Base-by-base conservation (phyloP, 2,329 filamentous ascomycete species). In the Exophiala xenobiotica region DNA sequence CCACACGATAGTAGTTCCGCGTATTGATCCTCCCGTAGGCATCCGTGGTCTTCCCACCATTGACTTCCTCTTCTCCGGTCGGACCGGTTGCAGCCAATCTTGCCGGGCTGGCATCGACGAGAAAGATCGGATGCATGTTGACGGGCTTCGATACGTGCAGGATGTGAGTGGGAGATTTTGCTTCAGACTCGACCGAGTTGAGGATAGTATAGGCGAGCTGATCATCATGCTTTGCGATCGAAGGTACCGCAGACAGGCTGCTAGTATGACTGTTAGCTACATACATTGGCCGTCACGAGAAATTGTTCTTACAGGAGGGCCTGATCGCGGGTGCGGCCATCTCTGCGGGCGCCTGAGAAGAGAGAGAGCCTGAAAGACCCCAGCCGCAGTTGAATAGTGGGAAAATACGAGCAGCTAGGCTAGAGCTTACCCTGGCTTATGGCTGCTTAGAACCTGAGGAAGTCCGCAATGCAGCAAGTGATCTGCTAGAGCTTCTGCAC, bases 1-100 rank as follows among this genome's bases (percentile, higher is more conserved):
- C 90, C 90, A 97, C 51, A 95, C 84, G 16, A 99, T 87, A 0
- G 92, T 97, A 27, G 93, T 99, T 62, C 93, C 93, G 69, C 95
- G 90, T 27, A 81, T 85, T 49, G 88, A 95, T 55, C 93, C 93
- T 56, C 93, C 93, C 0, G 91, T 99, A 19, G 88, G 82, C 42
- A 97, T 90, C 63, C 90, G 83, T 43, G 88, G 86, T 1, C 90
- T 83, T 31, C 92, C 93, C 74, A 96, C 96, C 59, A 80, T 81
- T 61, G 90, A 91, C 78, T 95, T 95, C 70, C 88, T 89, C 66
- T 83, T 86, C 68, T 90, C 91, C 59, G 88, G 83, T 63, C 85
- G 73, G 64, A 82, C 86, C 26, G 92, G 92, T 51, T 88, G 81
- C 41, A 97, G 86, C 90, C 91, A 97, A 66, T 82, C 87, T 60